These are phyloP conservation scores for Vigna mungo DNA, from an alignment of 306 rosid species.

Conservation along the genomic window DNA sequence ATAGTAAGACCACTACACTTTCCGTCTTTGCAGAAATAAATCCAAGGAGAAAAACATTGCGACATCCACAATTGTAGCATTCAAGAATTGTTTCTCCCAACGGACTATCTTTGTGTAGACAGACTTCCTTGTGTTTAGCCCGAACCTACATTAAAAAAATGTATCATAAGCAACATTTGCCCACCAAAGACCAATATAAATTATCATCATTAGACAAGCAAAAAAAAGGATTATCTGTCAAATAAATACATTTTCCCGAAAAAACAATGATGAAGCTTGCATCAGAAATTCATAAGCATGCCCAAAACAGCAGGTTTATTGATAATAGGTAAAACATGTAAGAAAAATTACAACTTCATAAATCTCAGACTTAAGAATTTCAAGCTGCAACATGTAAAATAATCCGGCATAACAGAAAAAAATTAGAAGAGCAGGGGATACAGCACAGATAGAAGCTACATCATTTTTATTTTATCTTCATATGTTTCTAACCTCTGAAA, in stretches of 20 bases:
- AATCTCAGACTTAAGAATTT: background rate
- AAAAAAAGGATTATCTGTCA: conserved; percentile 4
- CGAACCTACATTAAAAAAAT: conserved; percentile 73
- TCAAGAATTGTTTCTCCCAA: conserved; percentile 99
- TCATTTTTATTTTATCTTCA: background rate
- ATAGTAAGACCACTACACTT: conserved; percentile 98
- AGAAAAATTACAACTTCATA: background rate
- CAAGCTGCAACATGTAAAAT: background rate
- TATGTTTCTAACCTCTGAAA: background rate
- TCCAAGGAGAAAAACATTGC: conserved; percentile 97
- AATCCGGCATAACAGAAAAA: background rate
- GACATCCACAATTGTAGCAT: conserved; percentile 99
- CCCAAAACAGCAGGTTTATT: background rate
- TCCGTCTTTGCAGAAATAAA: conserved; percentile 99
- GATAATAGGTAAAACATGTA: background rate
- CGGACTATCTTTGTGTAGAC: conserved; percentile 98
- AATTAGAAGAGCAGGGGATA: background rate
- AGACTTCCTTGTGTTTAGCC: conserved; percentile 98
- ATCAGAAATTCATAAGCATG: background rate
- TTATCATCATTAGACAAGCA: background rate
- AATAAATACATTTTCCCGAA: background rate
- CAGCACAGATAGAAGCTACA: background rate
- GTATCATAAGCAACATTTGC: conserved; percentile 38
- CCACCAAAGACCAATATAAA: conserved; percentile 31
- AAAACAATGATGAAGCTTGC: background rate